These are phyloP conservation scores for Lactarius vividus DNA, from an alignment of 768 basidiomycete genomes.

Conservation along the genomic window DNA sequence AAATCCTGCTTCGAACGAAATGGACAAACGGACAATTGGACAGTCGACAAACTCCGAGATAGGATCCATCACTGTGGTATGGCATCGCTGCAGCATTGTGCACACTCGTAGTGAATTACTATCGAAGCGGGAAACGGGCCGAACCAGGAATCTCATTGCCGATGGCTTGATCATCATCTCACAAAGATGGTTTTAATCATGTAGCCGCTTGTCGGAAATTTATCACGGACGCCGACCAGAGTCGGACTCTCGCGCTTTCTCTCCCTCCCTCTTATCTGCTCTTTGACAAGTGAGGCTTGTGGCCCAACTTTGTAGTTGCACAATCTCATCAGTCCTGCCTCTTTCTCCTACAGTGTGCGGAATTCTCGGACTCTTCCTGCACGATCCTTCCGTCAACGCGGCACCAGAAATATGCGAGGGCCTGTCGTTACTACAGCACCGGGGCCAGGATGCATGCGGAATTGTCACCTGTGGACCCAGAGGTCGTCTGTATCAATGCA, in stretches of 20 bases:
- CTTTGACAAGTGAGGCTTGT: constrained; percentile 8
- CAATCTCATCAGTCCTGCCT: neutral
- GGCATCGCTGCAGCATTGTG: neutral
- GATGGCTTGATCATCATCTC: neutral
- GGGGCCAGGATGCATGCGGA: constrained; percentile 98
- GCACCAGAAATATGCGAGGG: constrained; percentile 93
- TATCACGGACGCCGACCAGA: neutral
- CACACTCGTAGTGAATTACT: neutral
- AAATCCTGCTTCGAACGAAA: too few relatives aligned
- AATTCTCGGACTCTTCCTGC: constrained; percentile 82
- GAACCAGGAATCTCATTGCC: neutral
- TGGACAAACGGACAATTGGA: too few relatives aligned
- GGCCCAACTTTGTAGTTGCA: neutral
- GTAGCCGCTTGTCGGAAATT: neutral
- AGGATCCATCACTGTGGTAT: neutral
- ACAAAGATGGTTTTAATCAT: neutral
- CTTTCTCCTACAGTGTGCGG: constrained; percentile 69
- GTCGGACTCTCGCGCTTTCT: neutral
- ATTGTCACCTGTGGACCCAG: constrained; percentile 94
- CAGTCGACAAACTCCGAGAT: neutral
- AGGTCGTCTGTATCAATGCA: constrained; percentile 96
- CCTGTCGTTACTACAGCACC: constrained; percentile 91
- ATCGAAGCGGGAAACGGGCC: neutral
- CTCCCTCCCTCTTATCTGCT: neutral
- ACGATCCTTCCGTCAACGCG: constrained; percentile 69